Evolutionary conservation across 768 basidiomycete genomes (phyloP), one percentile per base, ranked within the genome.

Genomic region (Glaciozyma martinii): DNA sequence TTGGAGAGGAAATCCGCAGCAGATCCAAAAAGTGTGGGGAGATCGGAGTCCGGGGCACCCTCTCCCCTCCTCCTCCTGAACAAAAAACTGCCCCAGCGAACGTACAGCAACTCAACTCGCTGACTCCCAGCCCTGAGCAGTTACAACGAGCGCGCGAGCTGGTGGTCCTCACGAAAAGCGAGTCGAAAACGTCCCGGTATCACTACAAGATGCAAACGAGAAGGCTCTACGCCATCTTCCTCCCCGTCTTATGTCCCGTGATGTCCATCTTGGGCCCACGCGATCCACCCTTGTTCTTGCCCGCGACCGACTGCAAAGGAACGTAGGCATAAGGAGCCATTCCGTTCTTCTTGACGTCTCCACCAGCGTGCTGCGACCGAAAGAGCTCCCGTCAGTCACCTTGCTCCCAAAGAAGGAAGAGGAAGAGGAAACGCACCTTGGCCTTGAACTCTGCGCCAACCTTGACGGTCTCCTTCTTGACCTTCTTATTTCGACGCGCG

Each of bases 401-500:
- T n/a, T n/a, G 1, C 18, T 12, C 12, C 29, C 56, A 76, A 60
- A 67, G 49, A 47, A 27, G 54, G 71, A 55, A 60, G 72, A 46
- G 72, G 54, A 16, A 30, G n/a, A 33, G 13, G n/a, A 15, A 12
- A 77, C 84, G 62, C 70, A 90, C 93, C 85, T 92, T 98, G 37
- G 95, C 90, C 76, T 88, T 93, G 81, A 95, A 98, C 76, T 98
- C 92, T 19, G 84, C 84, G 18, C 95, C 95, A 57, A 82, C 82
- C 78, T 76, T 81, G 56, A 76, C 79, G 8, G 71, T 71, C 58
- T 75, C 74, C 78, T 79, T 83, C 76, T 79, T 83, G 53, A 74
- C 80, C 77, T 81, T 74, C 72, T 75, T 74, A 71, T 77, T 76
- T 76, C 81, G 80, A 72, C 42, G 25, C 23, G 16, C 43, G 80